Percentiles rank a stretch among this genome's conserved stretches.
phyloP scores from a whole-genome alignment of 2,329 filamentous ascomycete species.

The Epichloe gansuensis region DNA sequence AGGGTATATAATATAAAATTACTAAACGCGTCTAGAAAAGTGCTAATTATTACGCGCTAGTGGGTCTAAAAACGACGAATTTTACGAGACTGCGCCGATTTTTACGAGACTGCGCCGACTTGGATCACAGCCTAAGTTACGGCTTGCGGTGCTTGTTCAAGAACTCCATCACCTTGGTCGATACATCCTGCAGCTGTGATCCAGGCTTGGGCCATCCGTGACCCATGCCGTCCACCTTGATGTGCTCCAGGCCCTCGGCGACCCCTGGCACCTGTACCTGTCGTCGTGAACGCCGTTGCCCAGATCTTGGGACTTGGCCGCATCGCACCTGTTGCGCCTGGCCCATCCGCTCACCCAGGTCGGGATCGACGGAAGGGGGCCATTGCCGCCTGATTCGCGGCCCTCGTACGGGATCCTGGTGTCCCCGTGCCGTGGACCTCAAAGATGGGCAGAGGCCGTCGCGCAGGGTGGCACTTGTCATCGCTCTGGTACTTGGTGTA shows the following conservation, averaged over 20 bases:
- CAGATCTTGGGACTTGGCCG: slow-evolving; percentile 1
- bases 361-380: slow-evolving; percentile 31
- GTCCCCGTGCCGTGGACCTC: slow-evolving; percentile 40
- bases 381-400: slow-evolving; percentile 23
- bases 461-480: slow-evolving; percentile 21
- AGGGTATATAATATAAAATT: too few species aligned
- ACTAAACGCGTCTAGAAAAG: too few species aligned
- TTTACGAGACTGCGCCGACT: too few species aligned
- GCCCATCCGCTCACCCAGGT: slow-evolving; percentile 28
- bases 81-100: too few species aligned
- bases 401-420: slow-evolving; percentile 32
- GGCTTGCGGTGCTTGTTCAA: slow-evolving; percentile 5
- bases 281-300: slow-evolving; percentile 7
- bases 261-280: slow-evolving; percentile 8
- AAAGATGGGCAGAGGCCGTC: slow-evolving; percentile 33
- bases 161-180: slow-evolving; percentile 5
- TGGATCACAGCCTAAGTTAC: too few species aligned
- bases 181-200: slow-evolving; percentile 3
- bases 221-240: slow-evolving; percentile 9
- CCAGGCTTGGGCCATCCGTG: slow-evolving; percentile 9
- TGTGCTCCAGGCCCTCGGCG: slow-evolving; percentile 9
- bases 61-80: too few species aligned
- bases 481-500: slow-evolving; percentile 23
- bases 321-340: slow-evolving; percentile 11
- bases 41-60: too few species aligned